These are phyloP conservation scores for Phytophthora hybrid DNA, from an alignment of 352 stramenopile genomes.

Conservation along the genomic window DNA sequence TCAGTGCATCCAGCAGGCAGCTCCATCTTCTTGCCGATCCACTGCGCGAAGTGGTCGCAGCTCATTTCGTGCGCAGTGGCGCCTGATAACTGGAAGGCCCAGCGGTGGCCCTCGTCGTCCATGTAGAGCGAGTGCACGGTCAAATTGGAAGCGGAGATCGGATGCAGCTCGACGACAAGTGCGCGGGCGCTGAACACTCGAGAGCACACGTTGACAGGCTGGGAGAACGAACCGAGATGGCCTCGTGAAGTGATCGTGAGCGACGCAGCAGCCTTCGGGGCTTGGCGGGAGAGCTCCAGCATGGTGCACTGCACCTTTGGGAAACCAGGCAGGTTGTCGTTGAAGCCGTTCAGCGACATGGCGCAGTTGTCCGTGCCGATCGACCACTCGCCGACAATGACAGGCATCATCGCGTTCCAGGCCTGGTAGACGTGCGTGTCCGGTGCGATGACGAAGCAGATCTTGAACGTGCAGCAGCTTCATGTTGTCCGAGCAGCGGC, in stretches of 20 bases:
- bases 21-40: slow-evolving; percentile 58
- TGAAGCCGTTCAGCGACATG: no score
- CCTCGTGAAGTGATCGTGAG: slow-evolving; percentile 59
- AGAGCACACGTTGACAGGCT: slow-evolving; percentile 62
- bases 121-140: slow-evolving; percentile 48
- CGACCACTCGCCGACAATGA: no score
- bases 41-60: slow-evolving; percentile 64
- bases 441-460: no score
- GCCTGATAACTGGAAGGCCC: slow-evolving; percentile 61
- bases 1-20: slow-evolving; percentile 17
- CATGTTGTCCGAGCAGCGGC: no score
- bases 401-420: no score
- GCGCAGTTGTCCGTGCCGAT: no score
- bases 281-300: slow-evolving; percentile 53
- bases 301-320: slow-evolving; percentile 64
- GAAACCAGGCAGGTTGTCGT: no score
- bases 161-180: slow-evolving; percentile 37
- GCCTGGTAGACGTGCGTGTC: no score
- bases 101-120: slow-evolving; percentile 67
- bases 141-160: slow-evolving; percentile 42
- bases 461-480: no score
- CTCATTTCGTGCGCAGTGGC: slow-evolving; percentile 58
- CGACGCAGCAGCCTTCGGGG: slow-evolving; percentile 24
- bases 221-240: slow-evolving; percentile 60
- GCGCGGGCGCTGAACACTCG: slow-evolving; percentile 41